Evolutionary conservation across 768 basidiomycete genomes (phyloP).

Genomic region (Cystofilobasidium bisporidii): DNA sequence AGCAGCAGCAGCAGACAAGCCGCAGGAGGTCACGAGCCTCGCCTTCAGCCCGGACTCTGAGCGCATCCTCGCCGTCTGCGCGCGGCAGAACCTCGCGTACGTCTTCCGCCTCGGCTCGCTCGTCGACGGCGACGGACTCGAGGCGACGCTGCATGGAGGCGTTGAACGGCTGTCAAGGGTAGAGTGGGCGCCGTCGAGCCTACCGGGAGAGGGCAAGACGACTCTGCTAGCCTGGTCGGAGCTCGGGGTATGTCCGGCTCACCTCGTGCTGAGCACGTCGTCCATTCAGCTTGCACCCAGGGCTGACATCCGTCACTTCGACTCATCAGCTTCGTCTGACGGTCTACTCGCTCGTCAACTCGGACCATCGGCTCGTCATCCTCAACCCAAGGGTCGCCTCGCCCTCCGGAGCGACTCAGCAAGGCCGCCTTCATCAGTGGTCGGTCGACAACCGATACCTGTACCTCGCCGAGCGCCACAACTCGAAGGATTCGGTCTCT

Average conservation of each 20-base stretch:
- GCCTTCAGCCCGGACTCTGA: slow-evolving; percentile 84
- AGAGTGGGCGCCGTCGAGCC: slow-evolving; percentile 81
- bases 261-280: too few species aligned
- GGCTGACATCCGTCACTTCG: neutral
- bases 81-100: slow-evolving; percentile 60
- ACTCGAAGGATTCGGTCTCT: slow-evolving; percentile 76
- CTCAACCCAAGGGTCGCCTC: slow-evolving; percentile 27
- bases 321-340: slow-evolving; percentile 63
- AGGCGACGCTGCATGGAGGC: slow-evolving; percentile 65
- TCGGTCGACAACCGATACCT: slow-evolving; percentile 78
- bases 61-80: slow-evolving; percentile 69
- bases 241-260: slow-evolving; percentile 63
- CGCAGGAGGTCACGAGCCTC: slow-evolving; percentile 56
- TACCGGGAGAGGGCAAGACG: slow-evolving; percentile 36
- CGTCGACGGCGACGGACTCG: slow-evolving; percentile 49
- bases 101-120: slow-evolving; percentile 57
- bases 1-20: neutral
- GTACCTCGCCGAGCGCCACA: slow-evolving; percentile 75
- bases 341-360: slow-evolving; percentile 42
- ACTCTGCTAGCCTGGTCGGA: slow-evolving; percentile 81
- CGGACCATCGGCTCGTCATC: slow-evolving; percentile 15
- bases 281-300: neutral
- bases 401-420: neutral
- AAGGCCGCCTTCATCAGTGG: slow-evolving; percentile 57
- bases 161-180: slow-evolving; percentile 75